phyloP scores from a whole-genome alignment of 106 monocot genomes.

The Acanthochlamys bracteata region DNA sequence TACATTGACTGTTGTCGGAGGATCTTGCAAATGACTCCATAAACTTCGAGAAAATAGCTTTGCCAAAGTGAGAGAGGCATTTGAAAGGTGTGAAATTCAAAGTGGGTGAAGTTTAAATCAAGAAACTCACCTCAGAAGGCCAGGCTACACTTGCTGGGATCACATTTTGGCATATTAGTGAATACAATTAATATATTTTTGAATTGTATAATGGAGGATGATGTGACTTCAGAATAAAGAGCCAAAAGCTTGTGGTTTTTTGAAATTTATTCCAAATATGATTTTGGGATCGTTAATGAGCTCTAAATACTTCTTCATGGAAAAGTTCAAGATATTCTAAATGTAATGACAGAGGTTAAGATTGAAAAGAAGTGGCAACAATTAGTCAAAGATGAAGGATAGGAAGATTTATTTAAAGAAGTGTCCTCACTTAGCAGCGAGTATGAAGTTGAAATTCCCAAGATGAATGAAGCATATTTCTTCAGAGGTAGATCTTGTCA shows the following conservation, averaged over 20 bases:
- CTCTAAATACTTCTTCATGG: neutral
- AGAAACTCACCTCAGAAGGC: neutral
- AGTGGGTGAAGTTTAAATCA: conserved; percentile 4
- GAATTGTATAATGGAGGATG: neutral
- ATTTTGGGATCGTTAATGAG: conserved; percentile 7
- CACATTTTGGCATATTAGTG: conserved; percentile 3
- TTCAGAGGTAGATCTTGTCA: neutral
- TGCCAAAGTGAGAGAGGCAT: neutral
- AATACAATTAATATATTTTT: neutral
- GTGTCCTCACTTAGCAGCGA: neutral
- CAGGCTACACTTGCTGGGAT: conserved; percentile 3
- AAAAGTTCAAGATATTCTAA: conserved; percentile 12
- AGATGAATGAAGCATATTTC: neutral
- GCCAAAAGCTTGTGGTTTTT: neutral
- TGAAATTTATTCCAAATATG: neutral
- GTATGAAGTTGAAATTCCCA: neutral
- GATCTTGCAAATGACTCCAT: no score
- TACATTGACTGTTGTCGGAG: no score
- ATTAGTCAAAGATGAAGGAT: conserved; percentile 6
- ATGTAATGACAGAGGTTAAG: neutral
- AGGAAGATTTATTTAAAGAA: neutral
- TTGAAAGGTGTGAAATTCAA: neutral
- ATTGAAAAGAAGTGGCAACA: neutral
- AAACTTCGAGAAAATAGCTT: no score
- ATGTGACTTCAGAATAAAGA: neutral